Conservation (phyloP, 169 alveolate species). For the Plasmodium cynomolgi region DNA sequence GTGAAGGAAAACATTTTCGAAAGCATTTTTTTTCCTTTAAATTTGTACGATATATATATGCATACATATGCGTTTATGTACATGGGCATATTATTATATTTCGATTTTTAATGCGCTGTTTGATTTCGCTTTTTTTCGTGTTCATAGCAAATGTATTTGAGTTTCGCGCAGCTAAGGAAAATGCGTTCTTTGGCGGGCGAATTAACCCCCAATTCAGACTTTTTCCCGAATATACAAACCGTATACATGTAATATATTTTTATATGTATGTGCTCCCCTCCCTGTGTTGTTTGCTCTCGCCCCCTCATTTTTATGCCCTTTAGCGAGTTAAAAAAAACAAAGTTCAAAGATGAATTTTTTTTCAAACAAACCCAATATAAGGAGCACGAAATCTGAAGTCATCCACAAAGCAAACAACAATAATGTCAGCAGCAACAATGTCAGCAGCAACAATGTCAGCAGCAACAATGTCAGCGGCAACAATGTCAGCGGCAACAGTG, state of each 20-base stretch:
- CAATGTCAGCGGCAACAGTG: background rate
- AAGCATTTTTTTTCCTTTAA: background rate
- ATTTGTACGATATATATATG: too few species aligned
- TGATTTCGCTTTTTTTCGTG: background rate
- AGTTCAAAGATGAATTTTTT: slow-evolving; percentile 53
- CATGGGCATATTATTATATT: background rate
- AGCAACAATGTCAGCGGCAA: background rate
- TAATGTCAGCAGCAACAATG: background rate
- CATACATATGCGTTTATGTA: background rate
- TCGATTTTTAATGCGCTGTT: background rate
- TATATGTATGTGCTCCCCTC: background rate
- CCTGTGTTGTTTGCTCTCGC: background rate
- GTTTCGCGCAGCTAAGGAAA: background rate
- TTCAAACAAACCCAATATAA: slow-evolving; percentile 32
- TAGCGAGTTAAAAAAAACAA: background rate
- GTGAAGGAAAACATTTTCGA: background rate
- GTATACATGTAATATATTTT: background rate
- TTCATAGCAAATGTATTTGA: background rate
- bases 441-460: background rate
- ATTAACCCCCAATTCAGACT: background rate
- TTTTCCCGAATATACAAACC: background rate
- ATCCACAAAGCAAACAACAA: slow-evolving; percentile 4
- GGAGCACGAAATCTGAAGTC: slow-evolving; percentile 74
- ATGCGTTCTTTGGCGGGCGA: background rate
- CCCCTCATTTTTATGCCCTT: background rate